A percentile compares a stretch with the other conserved stretches of the same genome.
These are phyloP conservation scores for Ocimum tenuiflorum DNA, from an alignment of 257 asterid species.

Conservation along the genomic window DNA sequence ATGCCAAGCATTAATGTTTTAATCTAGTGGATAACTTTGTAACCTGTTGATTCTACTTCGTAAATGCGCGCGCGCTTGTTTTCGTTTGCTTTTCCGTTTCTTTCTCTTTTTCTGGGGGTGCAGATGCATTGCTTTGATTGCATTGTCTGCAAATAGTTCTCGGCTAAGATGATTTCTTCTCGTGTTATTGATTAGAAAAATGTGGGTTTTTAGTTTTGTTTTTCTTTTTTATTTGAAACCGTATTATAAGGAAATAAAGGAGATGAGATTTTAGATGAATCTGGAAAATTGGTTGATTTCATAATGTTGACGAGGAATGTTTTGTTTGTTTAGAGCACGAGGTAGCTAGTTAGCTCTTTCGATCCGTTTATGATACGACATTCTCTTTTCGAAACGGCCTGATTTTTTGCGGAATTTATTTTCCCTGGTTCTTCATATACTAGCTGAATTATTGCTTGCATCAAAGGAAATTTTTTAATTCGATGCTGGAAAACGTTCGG, in stretches of 20 bases:
- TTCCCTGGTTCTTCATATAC: background rate
- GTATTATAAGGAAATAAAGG: background rate
- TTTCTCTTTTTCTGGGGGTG: background rate
- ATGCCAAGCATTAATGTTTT: background rate
- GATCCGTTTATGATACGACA: no score
- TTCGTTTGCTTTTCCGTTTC: background rate
- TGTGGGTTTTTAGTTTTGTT: no score
- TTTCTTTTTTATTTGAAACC: background rate
- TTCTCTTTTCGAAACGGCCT: no score
- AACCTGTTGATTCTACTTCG: background rate
- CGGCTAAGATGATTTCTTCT: background rate
- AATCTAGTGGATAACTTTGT: constrained; percentile 9
- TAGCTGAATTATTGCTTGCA: constrained; percentile 9
- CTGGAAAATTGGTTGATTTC: background rate
- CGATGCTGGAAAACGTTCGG: no score
- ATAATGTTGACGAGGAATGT: background rate
- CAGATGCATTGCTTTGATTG: constrained; percentile 1
- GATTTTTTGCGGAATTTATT: background rate
- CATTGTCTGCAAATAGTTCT: background rate
- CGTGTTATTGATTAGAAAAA: constrained; percentile 9
- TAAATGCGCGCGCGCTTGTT: background rate
- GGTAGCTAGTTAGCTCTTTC: no score
- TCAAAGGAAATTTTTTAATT: no score
- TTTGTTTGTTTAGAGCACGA: background rate
- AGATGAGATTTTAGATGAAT: background rate